Base-by-base conservation (phyloP, 2,329 filamentous ascomycete species). In the Aspergillus texensis region DNA sequence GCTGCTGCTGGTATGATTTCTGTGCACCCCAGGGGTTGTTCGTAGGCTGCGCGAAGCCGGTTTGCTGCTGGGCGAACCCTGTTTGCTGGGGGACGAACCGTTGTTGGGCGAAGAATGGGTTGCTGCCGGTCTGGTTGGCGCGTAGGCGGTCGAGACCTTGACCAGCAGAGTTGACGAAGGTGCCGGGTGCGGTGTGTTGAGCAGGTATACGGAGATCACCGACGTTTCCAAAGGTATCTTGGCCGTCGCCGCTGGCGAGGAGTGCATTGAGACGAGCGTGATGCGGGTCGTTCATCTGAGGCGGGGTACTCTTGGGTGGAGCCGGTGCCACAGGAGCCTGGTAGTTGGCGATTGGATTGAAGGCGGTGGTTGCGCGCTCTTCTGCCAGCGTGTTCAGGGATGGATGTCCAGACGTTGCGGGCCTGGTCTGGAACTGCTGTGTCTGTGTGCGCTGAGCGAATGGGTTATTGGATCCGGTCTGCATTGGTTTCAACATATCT, bases 211-310 rank as follows among this genome's bases (percentile, higher is more conserved):
- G 93, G 54, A 97, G 85, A 68, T 98, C 92, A 69, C 95, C 95
- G n/a, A 92, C 92, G 77, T 99, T 99, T 68, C 95, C 95, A 76
- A 96, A 99, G 0, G 95, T 99, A 75, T 99, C 95, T 83, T 96
- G 91, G 28, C 95, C 95, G 62, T 99, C 95, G 68, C 95, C 94
- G 28, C 86, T 88, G 3, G 93, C 87, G 52, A 99, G 87, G 39
- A 99, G 87, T 1, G 91, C 87, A 75, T 98, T 98, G 69, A 99
- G 90, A 73, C 88, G 91, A 26, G 90, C 88, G 62, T 86, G 81
- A 67, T 89, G 86, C 14, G 87, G 86, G 68, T 90, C 85, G 48
- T 73, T 72, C 62, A 70, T 63, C 60, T 74, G 72, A 4, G 75
- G 71, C 19, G 72, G 67, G 16, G 75, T 74, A 58, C 69, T 74